Base-by-base conservation (phyloP, 306 rosid genomes). In the Mucuna pruriens region DNA sequence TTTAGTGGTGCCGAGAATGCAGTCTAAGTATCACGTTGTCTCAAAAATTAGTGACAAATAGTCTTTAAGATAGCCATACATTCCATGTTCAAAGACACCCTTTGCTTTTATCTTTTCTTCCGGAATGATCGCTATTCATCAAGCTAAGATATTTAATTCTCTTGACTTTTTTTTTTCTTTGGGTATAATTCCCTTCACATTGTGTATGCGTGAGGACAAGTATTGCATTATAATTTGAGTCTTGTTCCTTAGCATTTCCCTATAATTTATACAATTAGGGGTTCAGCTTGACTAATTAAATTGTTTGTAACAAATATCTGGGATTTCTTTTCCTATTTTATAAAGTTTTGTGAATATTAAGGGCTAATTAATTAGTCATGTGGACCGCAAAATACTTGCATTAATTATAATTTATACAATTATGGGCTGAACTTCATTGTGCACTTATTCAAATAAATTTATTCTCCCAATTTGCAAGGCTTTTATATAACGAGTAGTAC, bases 61-160 rank as follows among this genome's bases (percentile, higher is more conserved):
- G 82, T 79, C 82, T 79, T 84, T 72, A 84, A 88, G 85, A 78
- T 74, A 80, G 75, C 87, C 79, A 82, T 74, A 71, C 84, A 49
- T 71, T 77, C 82, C 85, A 79, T 82, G 77, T 85, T 84, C 85
- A 60, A 78, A 83, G 69, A 52, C 81, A 55, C 75, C 75, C 66
- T 83, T 52, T 80, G 57, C 45, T 44, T 77, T 84, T 84, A 81
- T 79, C 84, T 72, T 84, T 82, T 63, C 77, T 55, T 48, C 78
- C 78, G 25, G 36, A 23, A 75, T 68, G 66, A 73, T 74, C 65
- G 36, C 67, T 80, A 64, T 73, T 63, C 22, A n/a, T 39, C 60
- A 7, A 3, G 2, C 1, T 29, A 29, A 10, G 13, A 20, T 20
- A 3, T 34, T 12, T 77, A 66, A 19, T 17, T 44, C 42, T 17